A percentile compares a stretch with the other conserved stretches of the same genome.
These are phyloP conservation scores for Gautieria morchelliformis DNA, from an alignment of 768 basidiomycete species.

Conservation along the genomic window DNA sequence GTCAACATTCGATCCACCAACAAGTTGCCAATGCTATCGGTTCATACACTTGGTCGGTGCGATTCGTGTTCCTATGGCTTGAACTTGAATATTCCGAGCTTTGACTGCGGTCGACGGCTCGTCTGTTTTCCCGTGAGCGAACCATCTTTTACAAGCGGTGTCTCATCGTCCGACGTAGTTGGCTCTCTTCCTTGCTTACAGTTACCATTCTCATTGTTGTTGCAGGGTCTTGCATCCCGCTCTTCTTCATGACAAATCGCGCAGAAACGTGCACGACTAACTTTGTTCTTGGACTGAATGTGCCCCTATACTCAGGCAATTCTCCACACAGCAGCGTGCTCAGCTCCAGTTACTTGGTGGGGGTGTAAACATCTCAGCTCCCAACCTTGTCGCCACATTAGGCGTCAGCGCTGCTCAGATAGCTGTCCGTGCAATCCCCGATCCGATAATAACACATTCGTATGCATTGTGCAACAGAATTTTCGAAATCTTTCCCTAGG, in stretches of 20 bases:
- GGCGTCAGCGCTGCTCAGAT: slow-evolving; percentile 32
- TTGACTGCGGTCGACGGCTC: too few species aligned
- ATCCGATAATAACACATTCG: slow-evolving; percentile 54
- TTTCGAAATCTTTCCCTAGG: slow-evolving; percentile 52
- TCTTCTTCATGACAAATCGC: slow-evolving; percentile 49
- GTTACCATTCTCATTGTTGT: slow-evolving; percentile 43
- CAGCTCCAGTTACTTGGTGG: slow-evolving; percentile 20
- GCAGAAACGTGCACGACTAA: slow-evolving; percentile 39
- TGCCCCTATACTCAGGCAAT: slow-evolving; percentile 47
- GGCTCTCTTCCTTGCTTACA: slow-evolving; percentile 48
- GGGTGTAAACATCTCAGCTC: slow-evolving; percentile 43
- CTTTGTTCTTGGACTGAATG: slow-evolving; percentile 26
- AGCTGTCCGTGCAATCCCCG: slow-evolving; percentile 26
- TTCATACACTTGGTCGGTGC: too few species aligned
- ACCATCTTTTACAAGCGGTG: slow-evolving; percentile 68
- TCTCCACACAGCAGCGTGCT: slow-evolving; percentile 22
- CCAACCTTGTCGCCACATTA: slow-evolving; percentile 37
- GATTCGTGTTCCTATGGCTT: too few species aligned
- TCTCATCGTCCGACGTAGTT: slow-evolving; percentile 54
- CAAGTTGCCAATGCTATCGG: too few species aligned
- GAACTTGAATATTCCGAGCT: too few species aligned
- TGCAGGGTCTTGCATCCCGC: slow-evolving; percentile 56
- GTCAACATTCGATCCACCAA: too few species aligned
- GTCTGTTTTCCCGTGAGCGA: too few species aligned
- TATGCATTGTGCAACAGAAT: slow-evolving; percentile 38